Evolutionary conservation across 306 rosid species (phyloP).

Genomic region (Lathyrus tuberosus): DNA sequence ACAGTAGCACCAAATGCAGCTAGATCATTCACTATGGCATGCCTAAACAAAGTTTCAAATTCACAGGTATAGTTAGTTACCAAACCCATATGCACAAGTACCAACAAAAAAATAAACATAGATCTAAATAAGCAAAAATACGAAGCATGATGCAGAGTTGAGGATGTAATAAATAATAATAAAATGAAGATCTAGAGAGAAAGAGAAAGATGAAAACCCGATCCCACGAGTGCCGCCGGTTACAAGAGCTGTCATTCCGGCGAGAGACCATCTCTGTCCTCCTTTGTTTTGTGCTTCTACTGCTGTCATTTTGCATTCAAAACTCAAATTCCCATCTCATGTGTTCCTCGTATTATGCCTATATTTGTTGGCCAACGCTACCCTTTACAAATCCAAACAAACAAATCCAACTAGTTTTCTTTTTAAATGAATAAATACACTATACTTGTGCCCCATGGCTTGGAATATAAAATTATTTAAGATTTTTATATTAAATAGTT

Average conservation of each 20-base stretch:
- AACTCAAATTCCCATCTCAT: no score
- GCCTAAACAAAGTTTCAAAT: slow-evolving; percentile 43
- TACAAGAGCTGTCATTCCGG: slow-evolving; percentile 78
- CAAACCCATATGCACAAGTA: no score
- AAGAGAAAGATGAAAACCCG: slow-evolving; percentile 53
- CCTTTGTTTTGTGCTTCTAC: slow-evolving; percentile 32
- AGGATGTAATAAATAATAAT: no score
- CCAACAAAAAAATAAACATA: no score
- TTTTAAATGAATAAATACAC: no score
- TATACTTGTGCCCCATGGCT: no score
- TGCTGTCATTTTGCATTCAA: slow-evolving; percentile 25
- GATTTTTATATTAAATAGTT: no score
- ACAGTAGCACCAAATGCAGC: slow-evolving; percentile 76
- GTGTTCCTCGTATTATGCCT: not conserved
- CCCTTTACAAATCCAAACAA: no score
- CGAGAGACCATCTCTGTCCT: slow-evolving; percentile 71
- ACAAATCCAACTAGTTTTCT: no score
- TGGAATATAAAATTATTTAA: no score
- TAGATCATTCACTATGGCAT: slow-evolving; percentile 81
- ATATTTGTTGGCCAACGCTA: not conserved
- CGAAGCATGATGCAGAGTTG: not conserved
- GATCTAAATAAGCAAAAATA: not conserved
- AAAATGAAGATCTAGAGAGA: not conserved
- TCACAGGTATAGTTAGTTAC: no score
- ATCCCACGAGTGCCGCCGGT: slow-evolving; percentile 96